Evolutionary conservation across 192 early-diverging fungal species (phyloP).

Genomic region (Backusella psychrophila): DNA sequence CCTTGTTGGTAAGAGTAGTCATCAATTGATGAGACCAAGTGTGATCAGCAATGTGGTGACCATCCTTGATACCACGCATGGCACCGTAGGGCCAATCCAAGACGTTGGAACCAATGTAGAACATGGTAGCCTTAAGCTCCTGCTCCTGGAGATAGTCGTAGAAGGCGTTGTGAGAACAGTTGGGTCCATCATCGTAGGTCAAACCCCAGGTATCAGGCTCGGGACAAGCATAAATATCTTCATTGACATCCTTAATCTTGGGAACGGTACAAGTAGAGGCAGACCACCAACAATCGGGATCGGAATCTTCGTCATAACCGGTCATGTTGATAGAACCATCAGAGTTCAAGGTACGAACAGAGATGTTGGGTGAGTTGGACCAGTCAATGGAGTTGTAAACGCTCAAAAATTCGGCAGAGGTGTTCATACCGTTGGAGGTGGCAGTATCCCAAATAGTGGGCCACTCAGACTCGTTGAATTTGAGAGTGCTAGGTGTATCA

Average conservation of each 20-base stretch:
- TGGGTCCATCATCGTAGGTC: slow-evolving; percentile 69
- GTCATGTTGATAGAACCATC: slow-evolving; percentile 24
- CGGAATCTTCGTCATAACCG: slow-evolving; percentile 9
- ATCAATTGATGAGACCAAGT: slow-evolving; percentile 59
- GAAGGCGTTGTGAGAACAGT: slow-evolving; percentile 39
- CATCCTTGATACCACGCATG: slow-evolving; percentile 44
- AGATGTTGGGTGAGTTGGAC: slow-evolving; percentile 34
- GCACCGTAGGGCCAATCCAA: slow-evolving; percentile 43
- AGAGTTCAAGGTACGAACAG: slow-evolving; percentile 16
- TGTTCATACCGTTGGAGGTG: slow-evolving; percentile 36
- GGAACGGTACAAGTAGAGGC: slow-evolving; percentile 38
- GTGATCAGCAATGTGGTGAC: slow-evolving; percentile 61
- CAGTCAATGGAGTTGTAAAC: slow-evolving; percentile 48
- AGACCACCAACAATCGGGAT: slow-evolving; percentile 48
- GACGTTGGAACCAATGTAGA: slow-evolving; percentile 60
- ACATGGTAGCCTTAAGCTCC: slow-evolving; percentile 59
- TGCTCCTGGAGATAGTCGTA: slow-evolving; percentile 41
- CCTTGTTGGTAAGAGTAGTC: slow-evolving; percentile 44
- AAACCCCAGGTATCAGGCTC: slow-evolving; percentile 45
- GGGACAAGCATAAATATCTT: slow-evolving; percentile 40
- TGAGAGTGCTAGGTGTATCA: slow-evolving; percentile 7
- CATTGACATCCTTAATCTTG: slow-evolving; percentile 22
- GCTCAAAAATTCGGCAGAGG: slow-evolving; percentile 35
- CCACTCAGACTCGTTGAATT: slow-evolving; percentile 15
- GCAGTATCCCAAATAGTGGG: slow-evolving; percentile 33